Evolutionary conservation across 2,329 filamentous ascomycete genomes (phyloP), one percentile per base, ranked within the genome.

Genomic region (Aspergillus sp.): DNA sequence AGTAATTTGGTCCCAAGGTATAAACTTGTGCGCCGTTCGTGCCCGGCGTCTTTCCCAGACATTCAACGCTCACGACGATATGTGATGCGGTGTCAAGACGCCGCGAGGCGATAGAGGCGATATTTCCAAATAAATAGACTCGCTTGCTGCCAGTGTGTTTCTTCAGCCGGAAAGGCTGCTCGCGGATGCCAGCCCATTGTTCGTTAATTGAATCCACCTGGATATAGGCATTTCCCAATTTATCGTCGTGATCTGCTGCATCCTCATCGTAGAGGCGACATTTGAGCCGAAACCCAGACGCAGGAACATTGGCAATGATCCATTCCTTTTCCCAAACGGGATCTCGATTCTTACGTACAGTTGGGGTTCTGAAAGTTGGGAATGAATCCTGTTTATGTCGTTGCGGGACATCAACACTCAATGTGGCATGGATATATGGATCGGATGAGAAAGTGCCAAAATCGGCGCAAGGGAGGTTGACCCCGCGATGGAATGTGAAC

Each of bases 251-350:
- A 71, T 97, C 90, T 1, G 88, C 85, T 35, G 87, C 86, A 74
- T 98, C 93, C 73, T 98, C 93, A 68, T 98, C 93, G 75, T 93
- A 96, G 17, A 98, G 76, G 53, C 90, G 84, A 60, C 90, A 91
- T 72, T 96, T 96, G 65, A 98, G 82, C 56, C 82, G 84, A 76
- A 96, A 96, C 4, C 93, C 93, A 0, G 84, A 85, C 0, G 87
- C 79, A 0, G 93, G 93, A 2, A 97, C 83, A 65, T 96, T 96
- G 60, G 90, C 91, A 23, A 98, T 88, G 21, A 91, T 82, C 93
- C 93, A 98, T 59, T 91, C 84, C 39, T 88, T 85, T 48, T 96
- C 83, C 93, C 93, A 98, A 48, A 79, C 81, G 0, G 93, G 93
- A 66, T 93, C 84, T 1, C 86, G 88, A 41, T 83, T 87, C 63